Percentiles rank a stretch among this genome's conserved stretches.
phyloP scores from a whole-genome alignment of 106 monocot genomes.

The Dendrobium nobile region DNA sequence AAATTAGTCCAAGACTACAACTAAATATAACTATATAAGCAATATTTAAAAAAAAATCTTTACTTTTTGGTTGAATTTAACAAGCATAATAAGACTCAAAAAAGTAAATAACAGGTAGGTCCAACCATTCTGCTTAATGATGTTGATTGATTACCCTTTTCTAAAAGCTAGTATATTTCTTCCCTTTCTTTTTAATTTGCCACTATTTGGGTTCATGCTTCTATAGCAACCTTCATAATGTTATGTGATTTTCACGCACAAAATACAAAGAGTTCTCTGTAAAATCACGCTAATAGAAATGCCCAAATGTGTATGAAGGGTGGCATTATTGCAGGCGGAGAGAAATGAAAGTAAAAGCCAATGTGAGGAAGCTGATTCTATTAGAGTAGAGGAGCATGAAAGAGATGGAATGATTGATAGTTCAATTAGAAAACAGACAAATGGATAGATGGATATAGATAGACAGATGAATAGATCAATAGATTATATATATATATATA shows the following conservation, averaged over 20 bases:
- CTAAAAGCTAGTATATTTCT: not conserved
- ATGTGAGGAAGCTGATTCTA: too few species aligned
- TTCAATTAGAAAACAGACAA: not conserved
- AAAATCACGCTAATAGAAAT: not conserved
- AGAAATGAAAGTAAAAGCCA: not conserved
- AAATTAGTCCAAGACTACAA: not conserved
- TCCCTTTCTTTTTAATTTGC: not conserved
- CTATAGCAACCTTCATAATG: not conserved
- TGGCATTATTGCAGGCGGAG: not conserved
- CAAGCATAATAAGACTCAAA: not conserved
- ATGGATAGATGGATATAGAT: not conserved
- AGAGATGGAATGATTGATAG: too few species aligned
- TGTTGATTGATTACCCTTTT: not conserved
- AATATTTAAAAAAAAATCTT: not conserved
- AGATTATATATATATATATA: not conserved
- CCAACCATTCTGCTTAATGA: not conserved
- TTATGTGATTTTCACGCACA: not conserved
- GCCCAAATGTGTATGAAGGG: not conserved
- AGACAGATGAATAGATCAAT: not conserved
- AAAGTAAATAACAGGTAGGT: not conserved
- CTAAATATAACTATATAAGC: not conserved
- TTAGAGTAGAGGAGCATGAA: too few species aligned
- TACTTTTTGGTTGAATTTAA: not conserved
- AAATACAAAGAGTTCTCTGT: not conserved
- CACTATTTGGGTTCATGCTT: not conserved